A percentile compares a stretch with the other conserved stretches of the same genome.
These are phyloP conservation scores for Pythium rhizo-oryzae DNA, from an alignment of 352 stramenopile genomes.

Conservation along the genomic window DNA sequence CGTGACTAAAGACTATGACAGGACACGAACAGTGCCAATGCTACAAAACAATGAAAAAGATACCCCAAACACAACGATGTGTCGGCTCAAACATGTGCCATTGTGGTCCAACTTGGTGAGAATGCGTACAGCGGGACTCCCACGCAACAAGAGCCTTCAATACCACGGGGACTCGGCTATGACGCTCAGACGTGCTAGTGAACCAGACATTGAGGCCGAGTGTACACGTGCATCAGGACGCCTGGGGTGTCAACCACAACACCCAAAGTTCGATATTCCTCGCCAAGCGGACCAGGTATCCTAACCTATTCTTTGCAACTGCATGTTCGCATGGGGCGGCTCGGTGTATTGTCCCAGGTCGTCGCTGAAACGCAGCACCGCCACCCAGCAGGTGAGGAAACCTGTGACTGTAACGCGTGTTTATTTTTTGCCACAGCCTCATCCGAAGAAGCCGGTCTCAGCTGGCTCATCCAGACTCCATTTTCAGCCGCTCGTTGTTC, in stretches of 20 bases:
- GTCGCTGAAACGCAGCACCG: no score
- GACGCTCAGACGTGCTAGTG: no score
- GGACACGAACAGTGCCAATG: conserved; percentile 4
- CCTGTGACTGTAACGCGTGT: conserved; percentile 10
- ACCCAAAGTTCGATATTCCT: not conserved
- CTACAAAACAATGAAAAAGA: conserved; percentile 12
- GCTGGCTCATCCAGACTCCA: not conserved
- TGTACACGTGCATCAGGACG: not conserved
- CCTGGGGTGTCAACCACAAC: no score
- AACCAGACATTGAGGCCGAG: no score
- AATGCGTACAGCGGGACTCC: not conserved
- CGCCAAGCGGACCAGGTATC: not conserved
- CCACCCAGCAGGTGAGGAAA: no score
- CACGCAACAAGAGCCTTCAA: no score
- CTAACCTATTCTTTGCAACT: not conserved
- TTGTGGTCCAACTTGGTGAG: not conserved
- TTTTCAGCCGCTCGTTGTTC: conserved; percentile 9
- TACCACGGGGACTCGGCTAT: no score
- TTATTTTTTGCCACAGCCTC: not conserved
- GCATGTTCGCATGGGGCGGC: not conserved
- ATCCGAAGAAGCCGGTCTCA: not conserved
- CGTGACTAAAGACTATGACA: conserved; percentile 1
- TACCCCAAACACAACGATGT: not conserved
- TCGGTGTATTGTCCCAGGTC: not conserved
- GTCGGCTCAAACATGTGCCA: not conserved